phyloP scores from a whole-genome alignment of 148 eudicot species.

The Cornus suecica region DNA sequence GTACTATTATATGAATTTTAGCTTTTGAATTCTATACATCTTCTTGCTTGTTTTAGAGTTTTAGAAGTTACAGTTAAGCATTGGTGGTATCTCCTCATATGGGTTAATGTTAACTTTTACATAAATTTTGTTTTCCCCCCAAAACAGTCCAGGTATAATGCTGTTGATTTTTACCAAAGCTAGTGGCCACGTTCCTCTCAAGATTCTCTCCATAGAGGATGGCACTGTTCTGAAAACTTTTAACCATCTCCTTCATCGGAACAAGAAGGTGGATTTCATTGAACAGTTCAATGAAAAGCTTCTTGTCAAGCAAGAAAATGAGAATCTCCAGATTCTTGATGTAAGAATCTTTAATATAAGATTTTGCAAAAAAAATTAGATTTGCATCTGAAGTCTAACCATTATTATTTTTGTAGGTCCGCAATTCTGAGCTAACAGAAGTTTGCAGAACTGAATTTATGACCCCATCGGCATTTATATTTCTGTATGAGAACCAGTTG shows the following conservation, averaged over 20 bases:
- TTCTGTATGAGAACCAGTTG: conserved; percentile 88
- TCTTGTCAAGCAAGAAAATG: conserved; percentile 96
- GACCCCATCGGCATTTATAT: conserved; percentile 99
- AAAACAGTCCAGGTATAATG: conserved; percentile 94
- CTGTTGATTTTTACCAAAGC: conserved; percentile 76
- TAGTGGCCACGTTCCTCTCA: conserved; percentile 74
- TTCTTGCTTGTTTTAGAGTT: no score
- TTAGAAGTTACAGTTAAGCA: no score
- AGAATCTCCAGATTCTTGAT: conserved; percentile 94
- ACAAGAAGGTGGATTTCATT: conserved; percentile 94
- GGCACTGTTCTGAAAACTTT: conserved; percentile 96
- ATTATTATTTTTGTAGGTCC: conserved; percentile 52
- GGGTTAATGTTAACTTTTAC: not conserved
- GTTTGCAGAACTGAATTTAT: conserved; percentile 88
- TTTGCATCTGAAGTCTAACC: conserved; percentile 13
- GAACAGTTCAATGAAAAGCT: conserved; percentile 98
- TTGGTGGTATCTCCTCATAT: not conserved
- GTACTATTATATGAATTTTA: no score
- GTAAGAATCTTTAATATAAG: conserved; percentile 39
- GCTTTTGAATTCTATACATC: no score
- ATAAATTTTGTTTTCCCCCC: not conserved
- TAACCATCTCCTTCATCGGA: conserved; percentile 85
- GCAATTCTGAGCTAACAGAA: conserved; percentile 75
- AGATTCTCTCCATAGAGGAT: conserved; percentile 96
- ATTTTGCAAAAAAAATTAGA: not conserved